These are phyloP conservation scores for Gossypium trilobum DNA, from an alignment of 441 rosid species.

Conservation along the genomic window DNA sequence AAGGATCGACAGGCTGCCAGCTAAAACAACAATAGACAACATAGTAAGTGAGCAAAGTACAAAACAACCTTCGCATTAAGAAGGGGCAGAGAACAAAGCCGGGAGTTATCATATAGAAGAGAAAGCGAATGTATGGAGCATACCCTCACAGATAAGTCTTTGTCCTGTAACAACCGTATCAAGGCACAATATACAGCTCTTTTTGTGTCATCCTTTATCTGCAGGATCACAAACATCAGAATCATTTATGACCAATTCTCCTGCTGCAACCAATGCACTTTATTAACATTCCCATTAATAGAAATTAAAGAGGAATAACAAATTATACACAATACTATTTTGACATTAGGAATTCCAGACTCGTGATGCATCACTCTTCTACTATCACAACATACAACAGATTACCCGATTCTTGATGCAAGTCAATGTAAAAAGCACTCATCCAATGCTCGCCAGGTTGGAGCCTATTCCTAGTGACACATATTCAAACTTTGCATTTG, in stretches of 20 bases:
- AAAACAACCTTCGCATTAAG: not conserved
- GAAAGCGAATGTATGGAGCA: constrained; percentile 14
- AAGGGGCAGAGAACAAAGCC: constrained; percentile 1
- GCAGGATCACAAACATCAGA: constrained; percentile 27
- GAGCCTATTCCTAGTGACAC: constrained; percentile 5
- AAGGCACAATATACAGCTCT: constrained; percentile 84
- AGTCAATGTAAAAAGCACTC: not conserved
- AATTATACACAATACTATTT: not conserved
- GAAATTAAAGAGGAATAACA: constrained; percentile 1
- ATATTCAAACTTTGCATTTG: not conserved
- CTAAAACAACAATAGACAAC: constrained; percentile 47
- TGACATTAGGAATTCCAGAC: not conserved
- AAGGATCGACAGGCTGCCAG: constrained; percentile 94
- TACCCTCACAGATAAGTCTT: constrained; percentile 89
- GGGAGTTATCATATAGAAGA: not conserved
- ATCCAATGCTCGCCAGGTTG: not conserved
- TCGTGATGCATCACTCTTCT: not conserved
- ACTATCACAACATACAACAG: not conserved
- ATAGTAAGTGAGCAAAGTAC: constrained; percentile 31
- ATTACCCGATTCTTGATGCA: not conserved
- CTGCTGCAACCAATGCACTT: not conserved
- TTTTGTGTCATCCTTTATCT: constrained; percentile 88
- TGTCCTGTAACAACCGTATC: constrained; percentile 69
- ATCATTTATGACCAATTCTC: not conserved
- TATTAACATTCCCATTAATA: not conserved